Base-by-base conservation (phyloP, 306 rosid genomes). In the Acacia melanoxylon region DNA sequence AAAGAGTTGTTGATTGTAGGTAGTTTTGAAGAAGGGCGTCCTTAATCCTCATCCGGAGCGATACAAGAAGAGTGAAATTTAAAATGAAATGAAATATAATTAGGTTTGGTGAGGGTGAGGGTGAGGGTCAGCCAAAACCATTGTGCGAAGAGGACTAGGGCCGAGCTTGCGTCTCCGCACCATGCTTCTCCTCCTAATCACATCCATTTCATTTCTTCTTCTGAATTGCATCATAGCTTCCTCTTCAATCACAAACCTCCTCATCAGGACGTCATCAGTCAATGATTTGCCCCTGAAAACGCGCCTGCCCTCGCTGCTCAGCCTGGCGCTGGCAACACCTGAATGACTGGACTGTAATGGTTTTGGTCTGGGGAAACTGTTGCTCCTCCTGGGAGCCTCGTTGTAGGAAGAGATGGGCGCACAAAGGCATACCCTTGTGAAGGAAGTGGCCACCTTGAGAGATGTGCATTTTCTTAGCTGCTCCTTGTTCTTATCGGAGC, bases 141-240 rank as follows among this genome's bases (percentile, higher is more conserved):
- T 95, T 85, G 87, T 91, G 54, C 96, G 74, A 20, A 95, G 94
- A 85, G 91, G 99, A 88, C 99, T 95, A 66, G 95, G 98, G 51
- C 97, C 98, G 68, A 92, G 91, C 51, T 85, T 89, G 80, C 86
- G 92, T 85, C 98, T 93, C 74, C 93, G 86, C 84, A 83, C 69
- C 74, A 87, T 20, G 84, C 77, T 93, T 85, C 95, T 89, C 61
- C 63, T 93, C 79, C 96, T 85, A 58, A 93, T 89, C 24, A 92
- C 91, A 75, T 93, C 99, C 97, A 95, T 92, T 83, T 95, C 92
- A 76, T 93, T 95, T 78, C 93, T 90, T 83, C 94, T 91, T 27
- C 94, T 89, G 75, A 92, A 82, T n/a, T 95, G 97, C 97, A 90
- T 90, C 99, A 91, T 95, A 24, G 99, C 99, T 76, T 93, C 98